Conservation (phyloP, 106 monocot species). For the Dioscorea zingiberensis region DNA sequence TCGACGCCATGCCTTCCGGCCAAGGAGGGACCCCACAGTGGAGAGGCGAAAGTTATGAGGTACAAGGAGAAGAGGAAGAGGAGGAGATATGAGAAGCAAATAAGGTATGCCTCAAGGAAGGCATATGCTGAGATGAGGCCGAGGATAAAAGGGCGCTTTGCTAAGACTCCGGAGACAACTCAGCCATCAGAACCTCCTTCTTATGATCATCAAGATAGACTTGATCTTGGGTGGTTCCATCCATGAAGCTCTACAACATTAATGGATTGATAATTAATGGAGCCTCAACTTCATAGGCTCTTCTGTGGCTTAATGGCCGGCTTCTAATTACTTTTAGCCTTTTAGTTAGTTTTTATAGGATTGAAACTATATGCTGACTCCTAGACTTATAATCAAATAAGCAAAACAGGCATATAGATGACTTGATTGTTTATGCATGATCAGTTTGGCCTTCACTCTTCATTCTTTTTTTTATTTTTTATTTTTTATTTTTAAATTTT, state of each 20-base stretch:
- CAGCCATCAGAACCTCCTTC: constrained; percentile 5
- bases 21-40: constrained; percentile 11
- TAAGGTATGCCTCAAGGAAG: constrained; percentile 37
- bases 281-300: neutral
- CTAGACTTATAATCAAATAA: too few species aligned
- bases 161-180: constrained; percentile 20
- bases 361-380: too few species aligned
- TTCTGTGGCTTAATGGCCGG: too few species aligned
- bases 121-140: constrained; percentile 47
- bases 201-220: constrained; percentile 18
- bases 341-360: too few species aligned
- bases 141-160: constrained; percentile 37
- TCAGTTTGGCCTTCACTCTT: too few species aligned
- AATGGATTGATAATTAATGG: neutral
- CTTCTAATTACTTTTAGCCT: too few species aligned
- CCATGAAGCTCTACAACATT: neutral
- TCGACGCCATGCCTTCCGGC: neutral
- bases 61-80: constrained; percentile 50
- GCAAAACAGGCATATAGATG: too few species aligned
- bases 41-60: constrained; percentile 41
- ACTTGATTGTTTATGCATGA: too few species aligned
- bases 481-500: too few species aligned
- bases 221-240: constrained; percentile 33
- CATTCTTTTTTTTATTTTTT: too few species aligned
- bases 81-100: constrained; percentile 46